Conservation (phyloP, 2,329 filamentous ascomycete species). For the Fusarium tanahbumbuense region DNA sequence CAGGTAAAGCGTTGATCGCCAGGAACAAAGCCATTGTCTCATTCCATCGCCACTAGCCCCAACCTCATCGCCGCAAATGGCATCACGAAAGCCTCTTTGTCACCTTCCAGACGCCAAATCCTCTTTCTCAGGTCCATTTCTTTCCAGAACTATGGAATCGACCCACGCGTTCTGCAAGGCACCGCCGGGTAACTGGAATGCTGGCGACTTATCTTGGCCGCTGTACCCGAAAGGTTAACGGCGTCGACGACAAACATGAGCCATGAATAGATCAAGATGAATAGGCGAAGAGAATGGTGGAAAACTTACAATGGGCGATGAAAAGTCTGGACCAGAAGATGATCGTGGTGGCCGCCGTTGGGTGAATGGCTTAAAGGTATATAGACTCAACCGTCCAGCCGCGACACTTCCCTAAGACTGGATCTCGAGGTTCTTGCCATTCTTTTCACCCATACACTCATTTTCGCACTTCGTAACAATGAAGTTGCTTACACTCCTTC, state of each 20-base stretch:
- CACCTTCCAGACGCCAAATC: not conserved
- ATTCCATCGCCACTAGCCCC: slow-evolving; percentile 9
- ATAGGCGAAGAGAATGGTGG: not conserved
- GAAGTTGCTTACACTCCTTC: slow-evolving; percentile 46
- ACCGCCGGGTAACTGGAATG: slow-evolving; percentile 21
- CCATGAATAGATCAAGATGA: not conserved
- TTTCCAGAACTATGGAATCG: not conserved
- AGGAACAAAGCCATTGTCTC: slow-evolving; percentile 30
- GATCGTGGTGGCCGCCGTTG: not conserved
- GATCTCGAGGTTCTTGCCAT: not conserved
- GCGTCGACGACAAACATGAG: not conserved
- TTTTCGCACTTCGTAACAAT: slow-evolving; percentile 28
- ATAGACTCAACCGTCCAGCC: not conserved
- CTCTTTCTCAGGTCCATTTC: fast-evolving
- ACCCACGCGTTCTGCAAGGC: not conserved
- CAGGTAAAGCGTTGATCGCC: not conserved
- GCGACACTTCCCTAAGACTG: not conserved
- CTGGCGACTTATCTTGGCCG: not conserved
- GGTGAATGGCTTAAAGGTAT: not conserved
- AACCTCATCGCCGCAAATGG: slow-evolving; percentile 15
- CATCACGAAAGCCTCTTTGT: slow-evolving; percentile 13
- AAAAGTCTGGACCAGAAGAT: not conserved
- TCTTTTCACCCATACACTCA: slow-evolving; percentile 14
- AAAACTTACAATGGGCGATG: not conserved
- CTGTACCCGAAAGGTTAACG: slow-evolving; percentile 25